Conservation (phyloP, 495 filamentous ascomycete species). For the Hypoxylon cercidicola region DNA sequence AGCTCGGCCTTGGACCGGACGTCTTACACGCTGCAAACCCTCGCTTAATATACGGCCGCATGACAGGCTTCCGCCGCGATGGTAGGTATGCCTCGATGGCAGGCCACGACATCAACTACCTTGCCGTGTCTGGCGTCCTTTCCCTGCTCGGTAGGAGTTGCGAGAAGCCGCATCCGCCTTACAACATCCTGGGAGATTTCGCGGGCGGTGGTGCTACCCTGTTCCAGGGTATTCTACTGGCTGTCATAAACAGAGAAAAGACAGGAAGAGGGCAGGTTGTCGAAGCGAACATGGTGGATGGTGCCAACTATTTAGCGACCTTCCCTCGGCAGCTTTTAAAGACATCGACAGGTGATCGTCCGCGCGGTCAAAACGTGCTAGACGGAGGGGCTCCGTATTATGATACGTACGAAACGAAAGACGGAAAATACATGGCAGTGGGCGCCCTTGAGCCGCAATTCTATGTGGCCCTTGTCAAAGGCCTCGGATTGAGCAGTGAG, state of each 20-base stretch:
- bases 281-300: slow-evolving; percentile 97
- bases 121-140: slow-evolving; percentile 85
- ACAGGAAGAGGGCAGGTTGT: slow-evolving; percentile 85
- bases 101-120: slow-evolving; percentile 98
- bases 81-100: slow-evolving; percentile 89
- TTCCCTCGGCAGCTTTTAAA: slow-evolving; percentile 75
- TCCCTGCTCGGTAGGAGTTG: slow-evolving; percentile 75
- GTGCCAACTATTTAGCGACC: slow-evolving; percentile 77
- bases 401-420: slow-evolving; percentile 84
- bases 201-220: slow-evolving; percentile 87
- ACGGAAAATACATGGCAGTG: slow-evolving; percentile 87
- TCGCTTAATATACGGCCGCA: slow-evolving; percentile 80
- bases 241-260: slow-evolving; percentile 62
- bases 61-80: slow-evolving; percentile 90
- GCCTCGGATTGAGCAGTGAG: slow-evolving; percentile 65
- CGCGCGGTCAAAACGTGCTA: slow-evolving; percentile 79
- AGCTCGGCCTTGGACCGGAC: slow-evolving; percentile 77
- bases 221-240: slow-evolving; percentile 75
- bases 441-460: slow-evolving; percentile 91
- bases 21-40: slow-evolving; percentile 72
- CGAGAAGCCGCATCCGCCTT: slow-evolving; percentile 79
- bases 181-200: slow-evolving; percentile 89
- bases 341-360: slow-evolving; percentile 65
- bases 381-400: slow-evolving; percentile 91
- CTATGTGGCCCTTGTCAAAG: slow-evolving; percentile 72